Evolutionary conservation across 164 flowering plant species (phyloP), one percentile per base, ranked within the genome.

Genomic region (Liriodendron chinense): DNA sequence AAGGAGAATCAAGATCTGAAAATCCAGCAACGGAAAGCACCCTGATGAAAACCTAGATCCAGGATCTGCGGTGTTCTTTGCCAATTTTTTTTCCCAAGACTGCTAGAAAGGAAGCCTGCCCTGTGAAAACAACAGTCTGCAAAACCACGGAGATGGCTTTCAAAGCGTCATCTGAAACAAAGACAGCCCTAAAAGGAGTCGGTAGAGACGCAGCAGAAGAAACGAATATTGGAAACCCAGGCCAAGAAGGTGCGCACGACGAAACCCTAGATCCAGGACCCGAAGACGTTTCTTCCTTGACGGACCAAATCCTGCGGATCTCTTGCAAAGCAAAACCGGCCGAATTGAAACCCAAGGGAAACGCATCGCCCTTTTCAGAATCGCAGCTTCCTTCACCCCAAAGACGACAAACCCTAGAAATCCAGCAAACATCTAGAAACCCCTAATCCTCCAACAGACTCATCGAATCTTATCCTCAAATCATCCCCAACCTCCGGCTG

Each of bases 351-450:
- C 48, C 66, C 66, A 63, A 22, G 14, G 48, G 26, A 26, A 26
- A n/a, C 8, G 70, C 9, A 26, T 14, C 14, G 47, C 28, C 16
- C 68, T 43, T 5, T 21, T 21, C 23, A 21, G 48, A 65, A 28
- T 28, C 47, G 6, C 65, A 47, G 26, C 74, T 20, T 23, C 63
- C 48, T 48, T 63, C n/a, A 21, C 50, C 20, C 34, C 22, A 71
- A 49, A 50, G 16, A 9, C 7, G 21, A 75, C 9, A 21, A 64
- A 7, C 64, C 70, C 74, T 72, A 57, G 22, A 66, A 47, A 3
- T 57, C 75, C n/a, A 63, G 63, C 74, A n/a, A n/a, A 62, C 63
- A 64, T 76, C 78, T 76, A 66, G 28, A 66, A 76, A 71, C 65
- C 28, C 56, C 28, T 64, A 62, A 24, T 26, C 73, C 28, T 63